Evolutionary conservation across 108 stramenopile species (phyloP).

Genomic region (Skeletonema menzelii): DNA sequence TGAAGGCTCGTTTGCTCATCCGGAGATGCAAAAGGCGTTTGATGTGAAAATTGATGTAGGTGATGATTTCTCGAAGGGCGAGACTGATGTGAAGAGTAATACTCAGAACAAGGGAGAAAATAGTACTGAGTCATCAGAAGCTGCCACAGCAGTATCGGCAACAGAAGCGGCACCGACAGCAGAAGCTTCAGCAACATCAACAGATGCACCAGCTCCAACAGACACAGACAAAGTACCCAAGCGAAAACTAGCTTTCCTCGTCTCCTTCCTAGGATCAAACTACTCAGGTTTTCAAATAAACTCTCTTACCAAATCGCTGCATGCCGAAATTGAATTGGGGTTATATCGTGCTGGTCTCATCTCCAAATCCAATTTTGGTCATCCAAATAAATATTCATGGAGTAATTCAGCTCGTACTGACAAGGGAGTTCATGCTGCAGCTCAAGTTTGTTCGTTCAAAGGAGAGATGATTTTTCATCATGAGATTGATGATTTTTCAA

Average conservation of each 20-base stretch:
- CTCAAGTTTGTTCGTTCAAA: constrained; percentile 89
- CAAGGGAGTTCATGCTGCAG: constrained; percentile 93
- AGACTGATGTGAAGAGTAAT: neutral
- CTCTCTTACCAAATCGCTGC: constrained; percentile 71
- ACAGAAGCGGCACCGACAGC: no score
- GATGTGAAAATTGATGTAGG: constrained; percentile 21
- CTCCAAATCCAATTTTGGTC: constrained; percentile 76
- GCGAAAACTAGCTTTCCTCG: constrained; percentile 69
- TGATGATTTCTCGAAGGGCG: neutral
- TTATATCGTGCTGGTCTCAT: constrained; percentile 77
- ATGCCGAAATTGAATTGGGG: constrained; percentile 92
- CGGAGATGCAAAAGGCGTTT: constrained; percentile 53
- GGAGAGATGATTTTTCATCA: constrained; percentile 56
- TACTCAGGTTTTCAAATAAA: constrained; percentile 94
- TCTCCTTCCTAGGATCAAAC: constrained; percentile 72
- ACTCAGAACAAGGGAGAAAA: no score
- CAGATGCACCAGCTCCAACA: neutral
- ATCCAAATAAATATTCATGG: constrained; percentile 93
- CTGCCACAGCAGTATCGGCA: no score
- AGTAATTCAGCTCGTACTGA: constrained; percentile 95
- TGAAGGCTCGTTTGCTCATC: constrained; percentile 73
- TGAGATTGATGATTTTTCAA: constrained; percentile 26
- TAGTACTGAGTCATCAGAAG: no score
- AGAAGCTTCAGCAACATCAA: no score
- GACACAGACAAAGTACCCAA: constrained; percentile 24